These are phyloP conservation scores for Fusarium pilosicola DNA, from an alignment of 2,329 filamentous ascomycete genomes.

Conservation along the genomic window DNA sequence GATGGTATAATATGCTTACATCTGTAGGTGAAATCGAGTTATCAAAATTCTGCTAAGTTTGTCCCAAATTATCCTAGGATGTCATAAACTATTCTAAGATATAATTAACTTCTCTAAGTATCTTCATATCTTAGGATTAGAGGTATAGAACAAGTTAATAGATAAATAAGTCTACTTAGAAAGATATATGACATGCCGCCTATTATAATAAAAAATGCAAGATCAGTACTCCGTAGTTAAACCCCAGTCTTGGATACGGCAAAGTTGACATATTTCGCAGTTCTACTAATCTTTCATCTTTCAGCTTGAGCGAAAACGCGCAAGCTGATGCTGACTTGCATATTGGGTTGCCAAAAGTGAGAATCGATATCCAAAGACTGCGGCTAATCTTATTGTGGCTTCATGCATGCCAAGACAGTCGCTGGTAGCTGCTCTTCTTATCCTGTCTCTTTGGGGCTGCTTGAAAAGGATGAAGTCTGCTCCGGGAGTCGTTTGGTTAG, in stretches of 20 bases:
- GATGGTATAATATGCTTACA: rapidly evolving
- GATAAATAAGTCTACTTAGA: rapidly evolving
- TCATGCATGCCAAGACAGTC: neutral
- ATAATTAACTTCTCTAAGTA: neutral
- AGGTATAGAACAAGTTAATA: neutral
- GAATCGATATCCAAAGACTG: neutral
- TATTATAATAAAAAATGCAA: neutral
- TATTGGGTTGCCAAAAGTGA: neutral
- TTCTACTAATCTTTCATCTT: neutral
- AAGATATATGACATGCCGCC: rapidly evolving
- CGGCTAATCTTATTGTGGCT: neutral
- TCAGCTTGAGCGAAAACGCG: neutral
- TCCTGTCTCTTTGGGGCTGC: neutral
- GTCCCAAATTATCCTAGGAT: neutral
- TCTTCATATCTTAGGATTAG: too few species aligned
- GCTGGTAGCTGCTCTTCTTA: neutral
- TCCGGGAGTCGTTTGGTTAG: too few species aligned
- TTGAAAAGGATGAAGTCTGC: neutral
- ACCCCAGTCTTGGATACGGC: neutral
- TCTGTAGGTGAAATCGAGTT: rapidly evolving
- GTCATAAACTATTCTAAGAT: neutral
- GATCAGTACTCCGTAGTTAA: too few species aligned
- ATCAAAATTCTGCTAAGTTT: neutral
- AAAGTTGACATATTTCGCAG: rapidly evolving
- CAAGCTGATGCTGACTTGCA: neutral